Base-by-base conservation (phyloP, 2,329 filamentous ascomycete species). In the Tolypocladium sp. region DNA sequence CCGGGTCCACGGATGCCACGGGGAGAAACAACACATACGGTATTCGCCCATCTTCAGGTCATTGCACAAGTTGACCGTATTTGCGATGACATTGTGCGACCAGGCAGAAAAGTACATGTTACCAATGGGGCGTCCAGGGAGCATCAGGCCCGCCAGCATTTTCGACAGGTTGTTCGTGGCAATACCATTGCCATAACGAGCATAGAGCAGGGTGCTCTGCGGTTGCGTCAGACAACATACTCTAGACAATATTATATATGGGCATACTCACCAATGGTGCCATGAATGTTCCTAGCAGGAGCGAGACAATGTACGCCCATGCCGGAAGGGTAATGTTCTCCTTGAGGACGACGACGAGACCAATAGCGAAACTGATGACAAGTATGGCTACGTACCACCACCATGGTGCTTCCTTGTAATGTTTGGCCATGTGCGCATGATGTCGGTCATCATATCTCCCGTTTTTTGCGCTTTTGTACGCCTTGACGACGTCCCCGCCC, bases 1-100 rank as follows among this genome's bases (percentile, higher is more conserved):
- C 2, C 4, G 22, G 8, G 3, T 30, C 15, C 17, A 27, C 9
- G 25, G 4, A 49, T 49, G 17, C 8, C 6, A 3, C 27, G 7
- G 9, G 6, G 25, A 27, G 3, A 46, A 27, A 10, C 3, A 63
- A 25, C 4, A 71, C 77, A 57, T 70, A 80, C 79, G 75, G 56
- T 85, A 85, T 71, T 84, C 79, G 25, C 82, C 82, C 74, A 84
- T 76, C 70, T 85, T 85, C 30, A 85, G 66, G 61, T 83, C 80
- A 54, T 76, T 79, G 42, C 73, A 79, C 8, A 85, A 70, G 58
- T 71, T 78, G 52, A 84, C 77, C 0, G 75, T 70, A 56, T 81
- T 81, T 2, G 59, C 15, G 55, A 85, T 83, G 55, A 84, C 79
- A 42, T 79, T 82, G 68, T 85, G 82, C 1, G 81, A 84, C 81